Percentiles rank a stretch among this genome's conserved stretches.
These are phyloP conservation scores for Blepharisma stoltei DNA, from an alignment of 73 alveolate genomes.

Conservation along the genomic window DNA sequence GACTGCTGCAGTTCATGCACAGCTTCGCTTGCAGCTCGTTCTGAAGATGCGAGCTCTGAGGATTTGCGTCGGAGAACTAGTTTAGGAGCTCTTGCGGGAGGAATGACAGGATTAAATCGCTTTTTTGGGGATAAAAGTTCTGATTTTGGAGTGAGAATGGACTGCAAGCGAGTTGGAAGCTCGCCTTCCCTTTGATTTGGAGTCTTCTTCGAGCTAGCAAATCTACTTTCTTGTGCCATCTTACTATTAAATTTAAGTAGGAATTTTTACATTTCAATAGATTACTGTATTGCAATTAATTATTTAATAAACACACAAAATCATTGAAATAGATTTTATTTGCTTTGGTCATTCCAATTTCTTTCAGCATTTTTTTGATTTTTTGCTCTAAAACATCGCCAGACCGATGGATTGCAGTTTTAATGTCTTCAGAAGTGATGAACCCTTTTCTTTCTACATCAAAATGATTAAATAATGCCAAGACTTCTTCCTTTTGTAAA, in stretches of 20 bases:
- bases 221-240: not conserved
- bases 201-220: not conserved
- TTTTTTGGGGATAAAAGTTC: slow-evolving; percentile 23
- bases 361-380: too few species aligned
- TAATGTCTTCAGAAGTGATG: too few species aligned
- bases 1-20: slow-evolving; percentile 2
- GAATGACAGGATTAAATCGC: not conserved
- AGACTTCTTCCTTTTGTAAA: too few species aligned
- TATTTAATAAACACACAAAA: too few species aligned
- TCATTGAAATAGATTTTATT: too few species aligned
- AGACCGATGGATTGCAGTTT: too few species aligned
- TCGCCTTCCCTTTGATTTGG: not conserved
- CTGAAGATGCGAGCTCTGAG: slow-evolving; percentile 16
- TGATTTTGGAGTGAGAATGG: not conserved
- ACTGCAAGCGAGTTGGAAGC: slow-evolving; percentile 11
- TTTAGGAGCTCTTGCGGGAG: slow-evolving; percentile 14
- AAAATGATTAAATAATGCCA: too few species aligned
- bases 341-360: too few species aligned
- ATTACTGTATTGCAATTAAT: too few species aligned
- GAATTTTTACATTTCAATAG: too few species aligned
- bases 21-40: not conserved
- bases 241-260: not conserved
- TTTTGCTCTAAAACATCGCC: too few species aligned
- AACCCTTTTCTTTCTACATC: too few species aligned
- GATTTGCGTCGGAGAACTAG: not conserved